Base-by-base conservation (phyloP, 805 yeast genomes). In the Pichia membranifaciens region DNA sequence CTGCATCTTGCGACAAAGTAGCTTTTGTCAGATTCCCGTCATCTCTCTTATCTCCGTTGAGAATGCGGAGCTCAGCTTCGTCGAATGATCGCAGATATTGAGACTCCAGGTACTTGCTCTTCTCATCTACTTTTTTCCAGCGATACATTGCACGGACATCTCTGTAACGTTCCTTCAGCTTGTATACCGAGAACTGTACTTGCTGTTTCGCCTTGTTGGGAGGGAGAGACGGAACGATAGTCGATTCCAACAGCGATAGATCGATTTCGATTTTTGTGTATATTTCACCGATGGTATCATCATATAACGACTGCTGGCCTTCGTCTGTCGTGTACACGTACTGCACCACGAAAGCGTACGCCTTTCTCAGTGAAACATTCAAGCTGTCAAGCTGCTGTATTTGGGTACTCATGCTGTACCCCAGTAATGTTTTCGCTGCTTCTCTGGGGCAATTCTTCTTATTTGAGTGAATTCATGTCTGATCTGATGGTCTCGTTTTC, bases 141-240 rank as follows among this genome's bases (percentile, higher is more conserved):
- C 71, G 51, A 35, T 64, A 55, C 13, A 57, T 55, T 7, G 58
- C 48, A 25, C 58, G 54, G 34, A 66, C 43, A 44, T 61, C 64
- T 9, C 34, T n/a, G 20, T 52, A 55, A 13, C 64, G 47, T 47
- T 62, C 62, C 13, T 50, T 53, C n/a, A 49, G 33, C 22, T 48
- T 54, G 5, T 43, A 46, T n/a, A 58, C 41, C 12, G 51, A 50
- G 41, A 49, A 57, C 5, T 49, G 41, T 4, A 43, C 12, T 5
- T 47, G 50, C 1, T 45, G 44, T n/a, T 17, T 29, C 15, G 49
- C 23, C 1, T 43, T 40, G 4, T 40, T n/a, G 34, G 48, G 36
- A 1, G 44, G 31, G 1, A 44, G 21, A 3, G 43, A 16, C 18
- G 58, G 53, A 2, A 51, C 31, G 2, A 56, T 22, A 13, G 41